These are phyloP conservation scores for Bretschneidera sinensis DNA, from an alignment of 345 rosid genomes.

Conservation along the genomic window DNA sequence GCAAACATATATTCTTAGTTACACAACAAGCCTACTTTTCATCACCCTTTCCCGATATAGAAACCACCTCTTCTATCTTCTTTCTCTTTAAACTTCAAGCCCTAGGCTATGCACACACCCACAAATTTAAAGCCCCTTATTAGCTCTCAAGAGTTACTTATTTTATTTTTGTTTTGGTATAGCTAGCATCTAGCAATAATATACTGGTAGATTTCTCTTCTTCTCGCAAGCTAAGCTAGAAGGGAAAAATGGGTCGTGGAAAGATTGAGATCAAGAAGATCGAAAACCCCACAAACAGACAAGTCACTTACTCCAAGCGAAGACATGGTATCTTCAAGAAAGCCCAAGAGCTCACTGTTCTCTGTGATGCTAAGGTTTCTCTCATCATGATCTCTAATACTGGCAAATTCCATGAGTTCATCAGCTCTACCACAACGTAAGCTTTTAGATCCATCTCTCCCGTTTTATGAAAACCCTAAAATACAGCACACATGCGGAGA, in stretches of 20 bases:
- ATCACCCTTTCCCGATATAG: slow-evolving; percentile 14
- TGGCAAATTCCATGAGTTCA: slow-evolving; percentile 44
- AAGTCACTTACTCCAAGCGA: slow-evolving; percentile 60
- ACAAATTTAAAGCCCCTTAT: background rate
- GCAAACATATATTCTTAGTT: slow-evolving; percentile 17
- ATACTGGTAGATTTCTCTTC: background rate
- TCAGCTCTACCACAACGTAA: slow-evolving; percentile 44
- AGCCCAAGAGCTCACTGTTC: slow-evolving; percentile 61
- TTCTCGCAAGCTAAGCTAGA: background rate
- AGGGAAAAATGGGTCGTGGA: slow-evolving; percentile 45
- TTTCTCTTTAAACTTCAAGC: slow-evolving; percentile 9
- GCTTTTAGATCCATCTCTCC: slow-evolving; percentile 4
- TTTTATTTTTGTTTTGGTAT: background rate
- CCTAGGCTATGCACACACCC: background rate
- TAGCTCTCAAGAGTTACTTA: background rate
- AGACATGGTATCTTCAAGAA: slow-evolving; percentile 61
- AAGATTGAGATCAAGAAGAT: slow-evolving; percentile 62
- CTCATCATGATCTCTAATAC: slow-evolving; percentile 49
- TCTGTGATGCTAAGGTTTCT: slow-evolving; percentile 67
- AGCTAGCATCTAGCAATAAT: too few species aligned
- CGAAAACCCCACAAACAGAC: slow-evolving; percentile 58
- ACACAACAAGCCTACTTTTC: slow-evolving; percentile 28
- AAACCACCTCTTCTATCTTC: slow-evolving; percentile 6
- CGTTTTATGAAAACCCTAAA: too few species aligned
- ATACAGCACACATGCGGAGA: background rate